phyloP scores from a whole-genome alignment of 805 yeast species.

The Candida berthetii region DNA sequence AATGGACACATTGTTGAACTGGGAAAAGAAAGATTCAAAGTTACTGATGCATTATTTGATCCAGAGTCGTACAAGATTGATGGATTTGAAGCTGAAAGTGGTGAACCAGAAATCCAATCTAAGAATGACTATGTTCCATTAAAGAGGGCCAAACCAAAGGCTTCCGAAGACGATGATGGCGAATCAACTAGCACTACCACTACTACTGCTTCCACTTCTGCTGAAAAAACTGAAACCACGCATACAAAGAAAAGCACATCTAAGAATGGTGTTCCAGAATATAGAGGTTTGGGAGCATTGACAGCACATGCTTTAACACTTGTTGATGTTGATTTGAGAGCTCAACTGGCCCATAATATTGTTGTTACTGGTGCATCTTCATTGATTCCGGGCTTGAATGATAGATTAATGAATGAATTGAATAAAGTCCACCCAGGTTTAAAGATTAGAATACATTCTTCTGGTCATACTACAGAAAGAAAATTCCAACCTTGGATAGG shows the following conservation, averaged over 20 bases:
- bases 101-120: conserved; percentile 36
- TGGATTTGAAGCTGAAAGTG: conserved; percentile 38
- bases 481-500: conserved; percentile 87
- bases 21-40: conserved; percentile 49
- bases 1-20: conserved; percentile 65
- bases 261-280: conserved; percentile 11
- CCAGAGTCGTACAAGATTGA: conserved; percentile 42
- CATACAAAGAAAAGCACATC: conserved; percentile 19
- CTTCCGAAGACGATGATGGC: conserved; percentile 23
- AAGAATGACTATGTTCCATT: conserved; percentile 69
- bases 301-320: conserved; percentile 47
- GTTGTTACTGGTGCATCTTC: conserved; percentile 84
- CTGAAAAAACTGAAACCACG: conserved; percentile 9
- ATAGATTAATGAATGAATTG: conserved; percentile 67
- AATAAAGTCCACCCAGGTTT: conserved; percentile 71
- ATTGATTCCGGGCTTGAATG: conserved; percentile 74
- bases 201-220: conserved; percentile 6
- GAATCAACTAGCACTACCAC: conserved; percentile 2
- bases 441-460: conserved; percentile 76
- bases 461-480: conserved; percentile 74
- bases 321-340: conserved; percentile 76
- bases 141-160: conserved; percentile 42
- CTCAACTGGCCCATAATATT: conserved; percentile 83
- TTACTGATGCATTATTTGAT: conserved; percentile 70
- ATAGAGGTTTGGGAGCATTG: conserved; percentile 53